Evolutionary conservation across 2,329 filamentous ascomycete species (phyloP).

Genomic region (Aspergillus felis): DNA sequence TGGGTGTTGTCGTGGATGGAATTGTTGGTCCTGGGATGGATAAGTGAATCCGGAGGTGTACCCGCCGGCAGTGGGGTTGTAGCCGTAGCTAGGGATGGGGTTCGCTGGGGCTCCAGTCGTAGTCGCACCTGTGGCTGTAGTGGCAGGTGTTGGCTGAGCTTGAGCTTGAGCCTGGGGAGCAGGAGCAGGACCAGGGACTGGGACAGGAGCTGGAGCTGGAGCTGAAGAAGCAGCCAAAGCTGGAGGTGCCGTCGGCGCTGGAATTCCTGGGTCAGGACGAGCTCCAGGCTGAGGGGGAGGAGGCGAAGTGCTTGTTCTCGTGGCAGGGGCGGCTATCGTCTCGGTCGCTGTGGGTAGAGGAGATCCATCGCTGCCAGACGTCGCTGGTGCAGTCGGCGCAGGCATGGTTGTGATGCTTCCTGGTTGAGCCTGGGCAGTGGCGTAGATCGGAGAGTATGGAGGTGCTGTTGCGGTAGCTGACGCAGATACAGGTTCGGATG

Average conservation of each 20-base stretch:
- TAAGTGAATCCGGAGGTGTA: not conserved
- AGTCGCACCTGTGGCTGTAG: conserved; percentile 19
- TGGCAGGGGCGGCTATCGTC: conserved; percentile 20
- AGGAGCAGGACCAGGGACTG: conserved; percentile 17
- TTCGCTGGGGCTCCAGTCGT: conserved; percentile 35
- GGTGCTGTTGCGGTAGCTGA: conserved; percentile 25
- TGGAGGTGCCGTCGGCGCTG: not conserved
- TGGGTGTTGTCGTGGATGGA: not conserved
- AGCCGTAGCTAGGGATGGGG: conserved; percentile 20
- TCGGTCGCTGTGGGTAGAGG: conserved; percentile 22
- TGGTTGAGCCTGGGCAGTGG: conserved; percentile 17
- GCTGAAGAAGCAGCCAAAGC: conserved; percentile 5
- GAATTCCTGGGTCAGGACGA: conserved; percentile 11
- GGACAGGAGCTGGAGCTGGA: conserved; percentile 14
- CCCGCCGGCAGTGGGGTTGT: not conserved
- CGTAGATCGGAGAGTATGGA: conserved; percentile 31
- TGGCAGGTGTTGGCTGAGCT: not conserved
- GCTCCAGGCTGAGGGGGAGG: conserved; percentile 41
- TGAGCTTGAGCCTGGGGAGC: conserved; percentile 4
- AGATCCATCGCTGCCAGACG: conserved; percentile 2
- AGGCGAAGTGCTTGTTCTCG: conserved; percentile 28
- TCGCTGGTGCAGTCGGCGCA: conserved; percentile 18
- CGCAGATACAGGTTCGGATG: conserved; percentile 8
- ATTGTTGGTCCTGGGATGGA: not conserved
- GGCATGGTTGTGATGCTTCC: conserved; percentile 21